Conservation (phyloP, 306 rosid species). For the Fagus crenata region DNA sequence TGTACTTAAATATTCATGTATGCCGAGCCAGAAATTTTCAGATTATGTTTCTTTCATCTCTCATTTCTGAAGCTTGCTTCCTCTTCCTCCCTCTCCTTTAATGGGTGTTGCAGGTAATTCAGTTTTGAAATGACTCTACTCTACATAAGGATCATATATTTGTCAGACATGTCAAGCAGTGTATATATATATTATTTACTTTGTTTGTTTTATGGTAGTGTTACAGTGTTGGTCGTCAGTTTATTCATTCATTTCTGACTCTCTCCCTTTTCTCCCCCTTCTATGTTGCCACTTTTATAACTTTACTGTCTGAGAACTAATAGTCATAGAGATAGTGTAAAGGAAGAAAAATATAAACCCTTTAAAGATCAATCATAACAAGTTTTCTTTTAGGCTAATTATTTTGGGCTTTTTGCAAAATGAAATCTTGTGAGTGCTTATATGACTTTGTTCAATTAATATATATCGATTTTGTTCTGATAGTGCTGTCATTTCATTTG, state of each 20-base stretch:
- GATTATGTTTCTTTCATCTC: conserved; percentile 12
- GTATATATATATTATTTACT: not conserved
- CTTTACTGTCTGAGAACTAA: conserved; percentile 44
- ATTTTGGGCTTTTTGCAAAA: conserved; percentile 26
- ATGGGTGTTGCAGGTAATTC: conserved; percentile 12
- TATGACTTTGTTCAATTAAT: conserved; percentile 34
- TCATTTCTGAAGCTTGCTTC: conserved; percentile 9
- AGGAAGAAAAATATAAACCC: conserved; percentile 22
- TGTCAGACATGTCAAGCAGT: conserved; percentile 31
- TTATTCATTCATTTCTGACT: conserved; percentile 31
- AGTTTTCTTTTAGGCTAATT: conserved; percentile 39
- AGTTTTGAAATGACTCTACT: conserved; percentile 29
- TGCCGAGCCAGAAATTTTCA: conserved; percentile 30
- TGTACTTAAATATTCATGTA: conserved; percentile 20
- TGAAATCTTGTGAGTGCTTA: conserved; percentile 19
- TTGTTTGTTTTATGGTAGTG: conserved; percentile 24
- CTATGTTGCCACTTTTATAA: conserved; percentile 33
- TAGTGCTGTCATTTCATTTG: conserved; percentile 65
- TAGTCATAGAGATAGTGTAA: conserved; percentile 25
- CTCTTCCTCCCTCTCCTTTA: conserved; percentile 7
- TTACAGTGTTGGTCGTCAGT: conserved; percentile 20
- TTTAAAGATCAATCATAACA: conserved; percentile 32
- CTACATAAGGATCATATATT: conserved; percentile 25
- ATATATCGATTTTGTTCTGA: conserved; percentile 14
- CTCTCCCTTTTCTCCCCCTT: conserved; percentile 16